A percentile compares a stretch with the other conserved stretches of the same genome.
phyloP scores from a whole-genome alignment of 1,139 yeast genomes.

The Candida labiduridarum region DNA sequence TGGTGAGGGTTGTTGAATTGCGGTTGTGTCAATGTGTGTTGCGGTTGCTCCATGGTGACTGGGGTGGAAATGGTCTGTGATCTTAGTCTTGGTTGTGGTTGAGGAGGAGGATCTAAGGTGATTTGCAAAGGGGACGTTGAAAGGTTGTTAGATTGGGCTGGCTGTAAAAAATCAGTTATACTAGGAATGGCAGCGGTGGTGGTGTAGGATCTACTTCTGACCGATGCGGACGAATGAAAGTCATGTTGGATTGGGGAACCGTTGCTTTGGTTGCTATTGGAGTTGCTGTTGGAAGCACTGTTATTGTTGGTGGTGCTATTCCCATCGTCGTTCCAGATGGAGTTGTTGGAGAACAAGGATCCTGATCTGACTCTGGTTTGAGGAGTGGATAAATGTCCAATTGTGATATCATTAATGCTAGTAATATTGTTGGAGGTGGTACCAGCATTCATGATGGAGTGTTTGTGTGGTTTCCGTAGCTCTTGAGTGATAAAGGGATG shows the following conservation, averaged over 20 bases:
- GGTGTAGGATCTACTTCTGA: slow-evolving; percentile 52
- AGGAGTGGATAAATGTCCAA: slow-evolving; percentile 11
- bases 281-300: slow-evolving; percentile 4
- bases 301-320: slow-evolving; percentile 6
- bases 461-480: background rate
- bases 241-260: slow-evolving; percentile 3
- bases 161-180: slow-evolving; percentile 11
- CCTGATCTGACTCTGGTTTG: slow-evolving; percentile 42
- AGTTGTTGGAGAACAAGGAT: slow-evolving; percentile 45
- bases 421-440: background rate
- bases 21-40: slow-evolving; percentile 13
- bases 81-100: slow-evolving; percentile 32
- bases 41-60: slow-evolving; percentile 30
- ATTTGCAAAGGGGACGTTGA: slow-evolving; percentile 29
- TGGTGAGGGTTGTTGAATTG: background rate
- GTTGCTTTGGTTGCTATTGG: slow-evolving; percentile 2
- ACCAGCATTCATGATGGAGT: slow-evolving; percentile 2
- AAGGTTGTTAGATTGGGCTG: slow-evolving; percentile 8
- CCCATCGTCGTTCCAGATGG: slow-evolving; percentile 51
- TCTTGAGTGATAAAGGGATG: background rate
- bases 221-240: background rate
- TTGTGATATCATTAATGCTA: slow-evolving; percentile 1
- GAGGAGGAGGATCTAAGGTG: slow-evolving; percentile 28
- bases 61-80: slow-evolving; percentile 42
- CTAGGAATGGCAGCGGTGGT: slow-evolving; percentile 42